Conservation (phyloP, 129 eudicot species). For the Calendula officinalis region DNA sequence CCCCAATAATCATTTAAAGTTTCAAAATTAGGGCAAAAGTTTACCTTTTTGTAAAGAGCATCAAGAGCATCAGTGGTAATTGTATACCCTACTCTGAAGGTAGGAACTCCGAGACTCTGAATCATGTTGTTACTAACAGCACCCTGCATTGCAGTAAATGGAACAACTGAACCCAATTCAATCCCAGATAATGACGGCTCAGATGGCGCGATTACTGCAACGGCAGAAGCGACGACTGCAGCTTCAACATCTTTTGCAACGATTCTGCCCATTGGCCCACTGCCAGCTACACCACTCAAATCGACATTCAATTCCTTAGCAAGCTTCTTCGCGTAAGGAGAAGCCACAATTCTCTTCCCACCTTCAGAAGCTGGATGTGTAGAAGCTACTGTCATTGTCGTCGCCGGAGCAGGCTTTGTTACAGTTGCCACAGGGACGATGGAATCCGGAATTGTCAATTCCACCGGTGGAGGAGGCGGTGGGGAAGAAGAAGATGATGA, state of each 20-base stretch:
- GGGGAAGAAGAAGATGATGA: slow-evolving; percentile 2
- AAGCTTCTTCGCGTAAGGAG: slow-evolving; percentile 95
- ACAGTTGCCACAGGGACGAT: slow-evolving; percentile 19
- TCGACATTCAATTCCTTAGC: slow-evolving; percentile 89
- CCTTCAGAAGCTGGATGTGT: slow-evolving; percentile 85
- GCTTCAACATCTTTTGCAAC: slow-evolving; percentile 99
- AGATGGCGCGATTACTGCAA: slow-evolving; percentile 35
- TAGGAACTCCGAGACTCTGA: slow-evolving; percentile 85
- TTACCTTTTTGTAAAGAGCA: slow-evolving; percentile 94
- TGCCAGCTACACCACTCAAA: slow-evolving; percentile 74
- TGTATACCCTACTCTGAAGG: slow-evolving; percentile 94
- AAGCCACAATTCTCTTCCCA: slow-evolving; percentile 93
- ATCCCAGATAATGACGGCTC: slow-evolving; percentile 23
- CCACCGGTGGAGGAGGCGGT: slow-evolving; percentile 29
- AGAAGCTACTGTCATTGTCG: slow-evolving; percentile 36
- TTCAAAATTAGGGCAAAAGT: neutral
- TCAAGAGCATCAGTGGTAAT: slow-evolving; percentile 95
- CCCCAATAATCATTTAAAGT: neutral
- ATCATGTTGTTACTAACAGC: slow-evolving; percentile 97
- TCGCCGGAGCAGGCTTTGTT: slow-evolving; percentile 8
- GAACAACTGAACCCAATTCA: slow-evolving; percentile 72
- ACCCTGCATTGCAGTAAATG: slow-evolving; percentile 90
- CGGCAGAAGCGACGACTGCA: slow-evolving; percentile 43
- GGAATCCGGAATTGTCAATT: slow-evolving; percentile 18
- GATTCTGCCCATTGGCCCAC: slow-evolving; percentile 88